phyloP scores from a whole-genome alignment of 768 basidiomycete genomes.

The Lyophyllum shimeji region DNA sequence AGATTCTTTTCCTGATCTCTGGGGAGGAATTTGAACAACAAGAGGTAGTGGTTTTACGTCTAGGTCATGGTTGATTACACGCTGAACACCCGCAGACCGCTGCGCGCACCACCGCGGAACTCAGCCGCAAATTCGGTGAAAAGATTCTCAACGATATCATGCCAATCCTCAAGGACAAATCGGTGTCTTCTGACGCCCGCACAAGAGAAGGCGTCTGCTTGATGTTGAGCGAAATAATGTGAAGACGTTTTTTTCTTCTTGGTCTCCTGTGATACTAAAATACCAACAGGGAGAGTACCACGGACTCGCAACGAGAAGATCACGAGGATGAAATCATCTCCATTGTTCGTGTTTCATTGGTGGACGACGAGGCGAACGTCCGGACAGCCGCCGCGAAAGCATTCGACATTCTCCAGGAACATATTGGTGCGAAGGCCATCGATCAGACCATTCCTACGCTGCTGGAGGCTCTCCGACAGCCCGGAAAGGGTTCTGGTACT shows the following conservation, averaged over 20 bases:
- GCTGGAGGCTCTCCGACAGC: conserved; percentile 88
- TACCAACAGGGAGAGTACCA: conserved; percentile 69
- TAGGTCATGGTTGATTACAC: background rate
- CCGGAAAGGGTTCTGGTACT: conserved; percentile 92
- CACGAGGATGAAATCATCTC: conserved; percentile 88
- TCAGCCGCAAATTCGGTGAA: conserved; percentile 96
- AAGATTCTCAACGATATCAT: conserved; percentile 84
- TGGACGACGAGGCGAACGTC: conserved; percentile 85
- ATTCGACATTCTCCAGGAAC: conserved; percentile 92
- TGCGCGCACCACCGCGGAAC: conserved; percentile 80
- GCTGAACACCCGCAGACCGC: conserved; percentile 61
- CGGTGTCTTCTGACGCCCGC: conserved; percentile 57
- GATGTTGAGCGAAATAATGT: conserved; percentile 89
- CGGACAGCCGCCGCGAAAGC: conserved; percentile 84
- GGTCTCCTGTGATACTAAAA: background rate
- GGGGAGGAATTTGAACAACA: conserved; percentile 82
- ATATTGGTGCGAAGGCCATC: conserved; percentile 87
- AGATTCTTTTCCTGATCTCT: conserved; percentile 77
- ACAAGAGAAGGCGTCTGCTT: conserved; percentile 86
- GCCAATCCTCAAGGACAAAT: conserved; percentile 68
- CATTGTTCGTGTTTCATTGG: conserved; percentile 80
- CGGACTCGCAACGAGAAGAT: conserved; percentile 80
- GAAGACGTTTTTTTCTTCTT: conserved; percentile 24
- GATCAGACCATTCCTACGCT: conserved; percentile 96
- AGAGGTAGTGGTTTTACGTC: conserved; percentile 56